Evolutionary conservation across 495 filamentous ascomycete species (phyloP), one percentile per base, ranked within the genome.

Genomic region (Eremomyces bilateralis): DNA sequence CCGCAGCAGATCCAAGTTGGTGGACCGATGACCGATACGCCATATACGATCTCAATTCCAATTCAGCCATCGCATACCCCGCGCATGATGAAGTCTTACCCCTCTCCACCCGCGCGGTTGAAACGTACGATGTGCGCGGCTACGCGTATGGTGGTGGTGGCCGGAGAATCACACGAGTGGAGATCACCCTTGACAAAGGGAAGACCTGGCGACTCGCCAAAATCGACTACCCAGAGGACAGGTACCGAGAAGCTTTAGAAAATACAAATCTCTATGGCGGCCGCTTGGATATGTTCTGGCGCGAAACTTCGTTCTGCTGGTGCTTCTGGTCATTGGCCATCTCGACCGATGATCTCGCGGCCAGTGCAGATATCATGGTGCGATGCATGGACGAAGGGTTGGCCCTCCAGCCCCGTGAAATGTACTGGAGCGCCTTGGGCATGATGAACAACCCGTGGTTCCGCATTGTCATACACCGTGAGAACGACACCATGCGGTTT

Each of bases 361-460:
- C 53, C 3, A 70, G 76, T 3, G 62, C 69, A 28, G 83, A 85
- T 40, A 67, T 94, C 12, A 58, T 91, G 31, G 75, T 93, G 4
- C 63, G 85, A 31, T 78, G 79, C 3, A 92, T 92, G 80, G 85
- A 95, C 47, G 85, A 95, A 31, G 69, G 75, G 20, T 71, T 95
- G 69, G 77, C 73, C 45, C 59, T 81, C 1, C 83, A 92, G 48
- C 84, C 85, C 4, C 62, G 77, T 39, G 85, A 95, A 44, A 91
- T 92, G 77, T 95, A 95, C 54, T 95, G 85, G 85, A 79, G 69
- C 37, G 84, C 93, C 13, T 57, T 94, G 28, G 85, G 85, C 0
- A 95, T 95, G 85, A 95, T 95, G 85, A 92, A 95, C 50, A 94
- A 92, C 47, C 76, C 83, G 4, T 95, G 85, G 85, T 95, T 74